phyloP scores from a whole-genome alignment of 306 rosid species.

The Vigna angularis region DNA sequence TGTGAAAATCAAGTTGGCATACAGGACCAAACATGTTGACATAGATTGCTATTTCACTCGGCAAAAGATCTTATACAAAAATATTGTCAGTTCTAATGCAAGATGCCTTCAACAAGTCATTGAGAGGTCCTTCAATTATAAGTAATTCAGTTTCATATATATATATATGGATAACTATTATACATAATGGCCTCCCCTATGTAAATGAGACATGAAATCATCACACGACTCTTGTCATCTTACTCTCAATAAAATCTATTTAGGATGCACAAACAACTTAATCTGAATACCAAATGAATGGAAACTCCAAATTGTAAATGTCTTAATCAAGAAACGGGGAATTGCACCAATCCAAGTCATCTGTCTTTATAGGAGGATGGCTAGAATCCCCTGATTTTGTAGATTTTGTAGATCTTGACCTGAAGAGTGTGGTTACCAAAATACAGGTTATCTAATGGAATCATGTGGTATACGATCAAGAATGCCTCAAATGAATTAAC shows the following conservation, averaged over 20 bases:
- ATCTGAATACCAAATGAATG: slow-evolving; percentile 22
- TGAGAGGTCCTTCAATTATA: background rate
- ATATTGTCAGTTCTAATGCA: background rate
- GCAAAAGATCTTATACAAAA: no score
- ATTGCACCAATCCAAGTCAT: slow-evolving; percentile 25
- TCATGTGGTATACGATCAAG: background rate
- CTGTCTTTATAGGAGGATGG: background rate
- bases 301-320: background rate
- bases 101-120: background rate
- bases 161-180: background rate
- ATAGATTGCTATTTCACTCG: no score
- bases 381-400: background rate
- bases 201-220: background rate
- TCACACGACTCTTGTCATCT: background rate
- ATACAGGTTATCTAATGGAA: background rate
- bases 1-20: no score
- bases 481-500: background rate
- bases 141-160: no score
- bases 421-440: background rate
- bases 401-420: background rate
- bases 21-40: no score
- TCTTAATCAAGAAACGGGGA: slow-evolving; percentile 13
- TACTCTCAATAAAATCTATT: slow-evolving; percentile 7
- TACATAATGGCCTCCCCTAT: background rate
- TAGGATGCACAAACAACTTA: slow-evolving; percentile 6